Conservation (phyloP, 2,329 filamentous ascomycete species). For the Verticillium zaregamsianum region DNA sequence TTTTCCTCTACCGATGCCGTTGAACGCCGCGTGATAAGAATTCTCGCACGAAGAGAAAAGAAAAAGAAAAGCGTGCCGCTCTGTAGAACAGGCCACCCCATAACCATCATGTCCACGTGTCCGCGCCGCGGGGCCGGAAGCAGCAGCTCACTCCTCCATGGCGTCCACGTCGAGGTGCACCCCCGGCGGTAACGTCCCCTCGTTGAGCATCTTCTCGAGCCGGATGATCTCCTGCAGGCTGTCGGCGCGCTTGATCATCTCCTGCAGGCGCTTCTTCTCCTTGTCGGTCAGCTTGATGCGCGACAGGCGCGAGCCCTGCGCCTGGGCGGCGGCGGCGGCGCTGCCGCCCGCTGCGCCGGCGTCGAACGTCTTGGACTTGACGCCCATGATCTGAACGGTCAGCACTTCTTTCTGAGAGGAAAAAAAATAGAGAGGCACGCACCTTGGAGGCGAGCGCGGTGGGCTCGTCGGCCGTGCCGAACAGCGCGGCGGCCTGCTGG, state of each 20-base stretch:
- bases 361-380: conserved; percentile 75
- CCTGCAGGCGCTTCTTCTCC: conserved; percentile 81
- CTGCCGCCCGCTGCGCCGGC: conserved; percentile 40
- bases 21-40: background rate
- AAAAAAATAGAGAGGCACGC: conserved; percentile 8
- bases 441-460: conserved; percentile 75
- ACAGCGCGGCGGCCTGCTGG: conserved; percentile 70
- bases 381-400: conserved; percentile 65
- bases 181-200: conserved; percentile 77
- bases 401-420: background rate
- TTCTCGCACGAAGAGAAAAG: background rate
- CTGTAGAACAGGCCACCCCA: background rate
- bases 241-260: conserved; percentile 82
- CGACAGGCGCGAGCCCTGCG: conserved; percentile 58
- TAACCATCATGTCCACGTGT: background rate
- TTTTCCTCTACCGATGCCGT: background rate
- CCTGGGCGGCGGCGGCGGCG: conserved; percentile 21
- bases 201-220: conserved; percentile 86
- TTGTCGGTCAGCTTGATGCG: conserved; percentile 81
- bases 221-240: conserved; percentile 86
- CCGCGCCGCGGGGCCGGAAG: no score
- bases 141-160: conserved; percentile 54
- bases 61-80: conserved; percentile 4
- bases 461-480: conserved; percentile 74
- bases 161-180: conserved; percentile 49